A percentile compares a stretch with the other conserved stretches of the same genome.
These are phyloP conservation scores for Chimonanthus praecox DNA, from an alignment of 164 flowering plant species.

Conservation along the genomic window DNA sequence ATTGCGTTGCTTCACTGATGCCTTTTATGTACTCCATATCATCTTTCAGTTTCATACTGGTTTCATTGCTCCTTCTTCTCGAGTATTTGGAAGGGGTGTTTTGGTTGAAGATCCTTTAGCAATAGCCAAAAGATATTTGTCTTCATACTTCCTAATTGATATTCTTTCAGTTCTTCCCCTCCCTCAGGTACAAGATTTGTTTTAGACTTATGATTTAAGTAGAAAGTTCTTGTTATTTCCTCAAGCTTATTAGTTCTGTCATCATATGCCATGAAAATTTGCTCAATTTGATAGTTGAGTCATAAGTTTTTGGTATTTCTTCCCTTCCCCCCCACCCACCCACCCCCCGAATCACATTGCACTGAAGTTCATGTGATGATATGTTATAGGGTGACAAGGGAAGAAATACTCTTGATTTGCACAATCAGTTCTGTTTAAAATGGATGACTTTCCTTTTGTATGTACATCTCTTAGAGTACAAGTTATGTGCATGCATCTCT, in stretches of 20 bases:
- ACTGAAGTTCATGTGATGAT: no score
- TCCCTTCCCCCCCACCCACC: no score
- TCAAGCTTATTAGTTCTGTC: not conserved
- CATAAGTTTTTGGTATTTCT: no score
- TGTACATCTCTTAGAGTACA: no score
- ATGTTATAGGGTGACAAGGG: no score
- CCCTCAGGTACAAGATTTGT: constrained; percentile 59
- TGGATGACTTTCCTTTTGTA: no score
- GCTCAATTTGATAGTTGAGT: not conserved
- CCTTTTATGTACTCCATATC: constrained; percentile 73
- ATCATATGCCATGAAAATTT: no score
- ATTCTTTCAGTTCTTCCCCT: constrained; percentile 91
- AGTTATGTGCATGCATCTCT: no score
- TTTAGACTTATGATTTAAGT: not conserved
- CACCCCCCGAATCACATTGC: no score
- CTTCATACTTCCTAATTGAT: constrained; percentile 70
- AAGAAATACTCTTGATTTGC: no score
- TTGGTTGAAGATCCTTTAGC: constrained; percentile 63
- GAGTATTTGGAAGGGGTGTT: constrained; percentile 93
- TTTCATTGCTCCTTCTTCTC: constrained; percentile 84
- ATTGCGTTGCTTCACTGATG: constrained; percentile 69
- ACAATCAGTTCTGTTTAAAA: no score
- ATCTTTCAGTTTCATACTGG: constrained; percentile 81
- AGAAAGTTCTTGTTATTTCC: not conserved
- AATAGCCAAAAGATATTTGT: constrained; percentile 67